Percentiles rank a stretch among this genome's conserved stretches.
phyloP scores from a whole-genome alignment of 129 eudicot species.

The sunflower (Helianthus annuus) region HanXRQr2.0-SUNRISE NC_035440.2:26642279-26642778 shows the following conservation, averaged over 20 bases:
- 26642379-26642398: no score
- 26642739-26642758: constrained; percentile 50
- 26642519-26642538: neutral
- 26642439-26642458: constrained; percentile 6
- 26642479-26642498: neutral
- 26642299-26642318: no score
- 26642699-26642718: neutral
- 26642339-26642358: no score
- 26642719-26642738: constrained; percentile 43
- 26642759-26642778: constrained; percentile 51
- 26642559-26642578: constrained; percentile 5
- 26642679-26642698: neutral
- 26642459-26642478: neutral
- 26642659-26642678: neutral
- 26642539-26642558: constrained; percentile 5
- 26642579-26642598: constrained; percentile 4
- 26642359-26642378: no score
- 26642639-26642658: constrained; percentile 13
- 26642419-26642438: constrained; percentile 23
- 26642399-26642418: neutral
- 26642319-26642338: no score
- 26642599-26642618: constrained; percentile 16
- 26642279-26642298: no score
- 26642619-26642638: constrained; percentile 19
- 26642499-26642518: neutral